Conservation (phyloP, 2,329 filamentous ascomycete genomes). For the Calonectria hongkongensis region DNA sequence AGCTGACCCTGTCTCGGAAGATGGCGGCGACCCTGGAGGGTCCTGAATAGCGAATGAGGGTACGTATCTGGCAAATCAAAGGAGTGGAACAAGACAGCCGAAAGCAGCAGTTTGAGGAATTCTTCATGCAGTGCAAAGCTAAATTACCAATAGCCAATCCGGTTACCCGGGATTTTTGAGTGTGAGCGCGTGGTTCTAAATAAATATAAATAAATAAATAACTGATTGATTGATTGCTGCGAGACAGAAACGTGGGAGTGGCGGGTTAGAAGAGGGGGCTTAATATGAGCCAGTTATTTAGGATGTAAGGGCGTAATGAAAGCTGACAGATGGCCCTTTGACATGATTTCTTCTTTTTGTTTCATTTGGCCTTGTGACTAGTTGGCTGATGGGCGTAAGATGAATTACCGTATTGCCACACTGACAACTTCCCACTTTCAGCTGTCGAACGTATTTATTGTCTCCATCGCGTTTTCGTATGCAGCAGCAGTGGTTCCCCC, state of each 20-base stretch:
- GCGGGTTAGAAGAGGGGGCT: constrained; percentile 3
- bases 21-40: not conserved
- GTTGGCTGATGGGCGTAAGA: no score
- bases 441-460: no score
- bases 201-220: not conserved
- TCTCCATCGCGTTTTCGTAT: not conserved
- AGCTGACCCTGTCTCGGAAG: constrained; percentile 4
- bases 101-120: constrained; percentile 12
- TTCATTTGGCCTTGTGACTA: not conserved
- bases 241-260: constrained; percentile 18
- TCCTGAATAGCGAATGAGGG: not conserved
- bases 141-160: not conserved
- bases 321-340: constrained; percentile 3
- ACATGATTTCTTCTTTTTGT: not conserved
- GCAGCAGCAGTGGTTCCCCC: not conserved
- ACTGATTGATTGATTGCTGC: not conserved
- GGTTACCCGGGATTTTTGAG: constrained; percentile 17
- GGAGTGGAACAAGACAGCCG: not conserved
- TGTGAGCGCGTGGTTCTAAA: not conserved
- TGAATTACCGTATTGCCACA: no score
- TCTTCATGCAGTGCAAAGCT: not conserved
- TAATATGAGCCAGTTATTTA: constrained; percentile 14
- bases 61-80: not conserved
- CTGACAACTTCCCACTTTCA: no score
- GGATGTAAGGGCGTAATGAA: not conserved